Evolutionary conservation across 2,329 filamentous ascomycete genomes (phyloP).

Genomic region (Penicillium digitatum): DNA sequence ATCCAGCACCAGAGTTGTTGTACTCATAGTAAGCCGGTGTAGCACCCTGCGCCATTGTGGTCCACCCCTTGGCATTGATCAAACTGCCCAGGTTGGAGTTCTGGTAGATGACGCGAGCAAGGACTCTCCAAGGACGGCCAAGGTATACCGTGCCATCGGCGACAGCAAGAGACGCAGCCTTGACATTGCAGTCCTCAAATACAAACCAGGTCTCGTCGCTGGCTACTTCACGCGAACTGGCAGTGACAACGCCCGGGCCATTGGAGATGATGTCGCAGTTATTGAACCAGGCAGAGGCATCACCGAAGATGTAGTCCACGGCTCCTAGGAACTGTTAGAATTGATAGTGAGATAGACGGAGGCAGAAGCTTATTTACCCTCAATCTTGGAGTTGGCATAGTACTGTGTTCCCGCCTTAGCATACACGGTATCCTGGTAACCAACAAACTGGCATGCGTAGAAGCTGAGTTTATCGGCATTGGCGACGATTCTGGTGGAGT

Average conservation of each 20-base stretch:
- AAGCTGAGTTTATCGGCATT: conserved; percentile 33
- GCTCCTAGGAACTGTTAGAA: conserved; percentile 22
- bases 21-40: conserved; percentile 33
- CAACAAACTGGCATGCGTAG: conserved; percentile 34
- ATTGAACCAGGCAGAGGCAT: conserved; percentile 29
- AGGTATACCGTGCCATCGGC: conserved; percentile 29
- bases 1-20: conserved; percentile 27
- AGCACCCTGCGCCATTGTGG: conserved; percentile 29
- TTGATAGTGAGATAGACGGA: background rate
- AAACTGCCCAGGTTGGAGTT: conserved; percentile 27
- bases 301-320: conserved; percentile 38
- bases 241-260: conserved; percentile 33
- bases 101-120: conserved; percentile 36
- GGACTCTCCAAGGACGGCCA: conserved; percentile 33
- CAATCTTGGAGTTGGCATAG: conserved; percentile 32
- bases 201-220: conserved; percentile 31
- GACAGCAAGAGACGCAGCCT: conserved; percentile 17
- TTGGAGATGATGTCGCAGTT: conserved; percentile 34
- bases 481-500: conserved; percentile 20
- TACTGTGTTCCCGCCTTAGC: conserved; percentile 35
- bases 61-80: conserved; percentile 34
- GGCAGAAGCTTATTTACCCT: conserved; percentile 18
- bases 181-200: conserved; percentile 29
- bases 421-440: conserved; percentile 38
- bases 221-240: conserved; percentile 25